Percentiles rank a stretch among this genome's conserved stretches.
Conservation (phyloP, 2,329 filamentous ascomycete genomes). For the Arthrobotrys sphaeroides region DNA sequence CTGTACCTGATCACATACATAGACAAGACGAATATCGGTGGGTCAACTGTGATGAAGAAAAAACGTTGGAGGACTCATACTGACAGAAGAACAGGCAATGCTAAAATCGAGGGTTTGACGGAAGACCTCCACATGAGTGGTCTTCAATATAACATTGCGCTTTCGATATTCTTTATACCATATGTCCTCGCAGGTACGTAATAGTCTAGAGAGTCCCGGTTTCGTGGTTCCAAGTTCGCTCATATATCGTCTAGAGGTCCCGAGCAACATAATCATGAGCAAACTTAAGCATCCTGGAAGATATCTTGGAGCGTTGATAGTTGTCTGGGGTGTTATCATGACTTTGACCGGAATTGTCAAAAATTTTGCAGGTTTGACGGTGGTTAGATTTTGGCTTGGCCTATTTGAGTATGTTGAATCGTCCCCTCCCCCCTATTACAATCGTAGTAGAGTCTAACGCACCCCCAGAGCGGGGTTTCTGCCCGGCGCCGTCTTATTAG, state of each 20-base stretch:
- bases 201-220: neutral
- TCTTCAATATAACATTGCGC: conserved; percentile 32
- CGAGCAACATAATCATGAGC: conserved; percentile 62
- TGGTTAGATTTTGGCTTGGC: conserved; percentile 57
- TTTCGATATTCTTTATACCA: conserved; percentile 35
- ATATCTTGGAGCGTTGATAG: conserved; percentile 62
- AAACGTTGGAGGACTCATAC: neutral
- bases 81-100: conserved; percentile 16
- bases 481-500: conserved; percentile 71
- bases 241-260: conserved; percentile 58
- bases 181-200: conserved; percentile 28
- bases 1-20: conserved; percentile 34
- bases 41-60: neutral
- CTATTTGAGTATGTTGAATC: conserved; percentile 56
- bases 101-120: conserved; percentile 32
- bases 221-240: neutral
- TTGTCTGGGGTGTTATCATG: conserved; percentile 62
- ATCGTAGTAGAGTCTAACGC: neutral
- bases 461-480: conserved; percentile 64
- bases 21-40: conserved; percentile 38
- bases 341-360: conserved; percentile 59
- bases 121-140: conserved; percentile 31
- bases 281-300: conserved; percentile 62
- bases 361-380: conserved; percentile 57
- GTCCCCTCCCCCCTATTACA: neutral